Evolutionary conservation across 192 early-diverging fungal genomes (phyloP).

Genomic region (Mortierella hygrophila): DNA sequence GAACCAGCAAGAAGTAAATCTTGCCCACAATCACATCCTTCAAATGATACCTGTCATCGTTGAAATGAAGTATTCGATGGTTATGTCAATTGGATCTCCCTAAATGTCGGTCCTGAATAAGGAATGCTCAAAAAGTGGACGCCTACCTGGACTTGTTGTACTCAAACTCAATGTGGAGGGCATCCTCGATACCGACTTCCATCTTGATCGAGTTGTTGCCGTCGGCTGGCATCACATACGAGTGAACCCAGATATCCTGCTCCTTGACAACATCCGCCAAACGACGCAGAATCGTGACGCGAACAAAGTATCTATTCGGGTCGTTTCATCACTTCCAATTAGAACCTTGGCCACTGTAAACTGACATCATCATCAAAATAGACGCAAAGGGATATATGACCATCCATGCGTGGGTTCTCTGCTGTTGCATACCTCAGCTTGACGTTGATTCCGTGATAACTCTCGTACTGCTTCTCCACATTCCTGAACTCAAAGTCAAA

Average conservation of each 20-base stretch:
- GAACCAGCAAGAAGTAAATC: constrained; percentile 98
- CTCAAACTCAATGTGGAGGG: constrained; percentile 99
- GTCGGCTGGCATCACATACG: constrained; percentile 92
- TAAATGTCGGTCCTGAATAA: no score
- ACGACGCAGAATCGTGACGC: constrained; percentile 90
- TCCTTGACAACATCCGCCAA: constrained; percentile 91
- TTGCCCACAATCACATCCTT: constrained; percentile 99
- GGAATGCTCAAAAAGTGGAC: no score
- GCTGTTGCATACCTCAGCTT: constrained; percentile 78
- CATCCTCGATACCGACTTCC: constrained; percentile 99
- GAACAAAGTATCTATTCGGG: constrained; percentile 88
- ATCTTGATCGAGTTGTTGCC: constrained; percentile 97
- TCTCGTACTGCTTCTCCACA: constrained; percentile 99
- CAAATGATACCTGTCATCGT: constrained; percentile 84
- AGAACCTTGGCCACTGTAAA: no score
- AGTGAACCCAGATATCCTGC: constrained; percentile 99
- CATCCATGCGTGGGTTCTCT: not conserved
- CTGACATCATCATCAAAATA: no score
- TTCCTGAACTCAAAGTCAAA: constrained; percentile 99
- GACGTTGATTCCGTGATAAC: constrained; percentile 98
- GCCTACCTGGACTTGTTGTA: constrained; percentile 96
- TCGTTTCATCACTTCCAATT: not conserved
- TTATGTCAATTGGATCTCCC: not conserved
- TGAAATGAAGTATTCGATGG: not conserved
- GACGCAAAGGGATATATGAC: no score